Evolutionary conservation across 2,329 filamentous ascomycete species (phyloP).

Genomic region (Hypoxylon sp.): DNA sequence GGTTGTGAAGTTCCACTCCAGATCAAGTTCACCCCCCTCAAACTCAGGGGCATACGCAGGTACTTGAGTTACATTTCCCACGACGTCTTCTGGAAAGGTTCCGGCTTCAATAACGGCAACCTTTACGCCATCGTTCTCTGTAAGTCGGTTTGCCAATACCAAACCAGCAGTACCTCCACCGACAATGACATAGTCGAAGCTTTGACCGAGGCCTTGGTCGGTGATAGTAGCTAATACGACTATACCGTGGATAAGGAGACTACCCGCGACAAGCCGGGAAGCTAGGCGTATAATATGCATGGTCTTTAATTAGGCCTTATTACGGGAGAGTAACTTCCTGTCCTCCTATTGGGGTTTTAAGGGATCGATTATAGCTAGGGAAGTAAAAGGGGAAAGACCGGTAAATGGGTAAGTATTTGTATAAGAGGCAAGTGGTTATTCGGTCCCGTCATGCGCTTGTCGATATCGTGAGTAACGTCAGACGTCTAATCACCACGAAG

Average conservation of each 20-base stretch:
- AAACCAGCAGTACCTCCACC: conserved; percentile 59
- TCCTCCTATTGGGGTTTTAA: too few species aligned
- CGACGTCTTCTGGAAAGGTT: conserved; percentile 52
- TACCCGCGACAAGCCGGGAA: conserved; percentile 1
- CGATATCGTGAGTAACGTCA: background rate
- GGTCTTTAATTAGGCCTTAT: background rate
- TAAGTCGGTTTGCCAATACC: conserved; percentile 54
- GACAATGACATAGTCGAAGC: conserved; percentile 50
- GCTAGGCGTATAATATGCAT: background rate
- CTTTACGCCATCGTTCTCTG: conserved; percentile 51
- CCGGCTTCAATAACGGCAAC: conserved; percentile 61
- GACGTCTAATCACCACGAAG: background rate
- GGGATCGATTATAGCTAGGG: too few species aligned
- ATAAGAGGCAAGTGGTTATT: background rate
- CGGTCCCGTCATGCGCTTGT: background rate
- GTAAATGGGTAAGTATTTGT: background rate
- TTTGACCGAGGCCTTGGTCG: background rate
- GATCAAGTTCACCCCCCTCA: conserved; percentile 18
- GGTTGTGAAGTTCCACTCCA: conserved; percentile 51
- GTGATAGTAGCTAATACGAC: background rate
- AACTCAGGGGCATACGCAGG: conserved; percentile 40
- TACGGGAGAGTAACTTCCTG: background rate
- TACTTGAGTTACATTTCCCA: conserved; percentile 37
- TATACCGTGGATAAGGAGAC: background rate
- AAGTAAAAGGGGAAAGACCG: background rate